These are phyloP conservation scores for Pyrrhoderma noxium DNA, from an alignment of 1,284 basidiomycete genomes.

Conservation along the genomic window DNA sequence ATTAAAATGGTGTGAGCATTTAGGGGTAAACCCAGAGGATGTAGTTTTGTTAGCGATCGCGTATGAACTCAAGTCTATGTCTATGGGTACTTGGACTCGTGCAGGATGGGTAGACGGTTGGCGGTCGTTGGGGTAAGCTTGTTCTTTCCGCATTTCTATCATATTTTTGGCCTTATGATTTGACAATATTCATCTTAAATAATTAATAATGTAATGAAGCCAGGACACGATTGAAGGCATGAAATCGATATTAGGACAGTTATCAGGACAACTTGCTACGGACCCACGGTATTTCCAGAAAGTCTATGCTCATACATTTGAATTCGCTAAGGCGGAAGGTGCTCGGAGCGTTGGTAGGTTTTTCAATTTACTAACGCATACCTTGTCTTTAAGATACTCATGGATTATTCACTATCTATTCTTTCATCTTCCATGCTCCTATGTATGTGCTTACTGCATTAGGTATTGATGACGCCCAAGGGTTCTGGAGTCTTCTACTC, in stretches of 20 bases:
- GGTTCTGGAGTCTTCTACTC: conserved; percentile 82
- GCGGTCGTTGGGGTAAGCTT: conserved; percentile 57
- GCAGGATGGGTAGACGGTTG: conserved; percentile 79
- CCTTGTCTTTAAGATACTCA: neutral
- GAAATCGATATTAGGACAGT: conserved; percentile 47
- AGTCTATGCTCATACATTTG: conserved; percentile 87
- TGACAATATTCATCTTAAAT: no score
- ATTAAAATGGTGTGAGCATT: conserved; percentile 61
- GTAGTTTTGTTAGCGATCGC: conserved; percentile 72
- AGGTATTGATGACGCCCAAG: conserved; percentile 71
- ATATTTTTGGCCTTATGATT: neutral
- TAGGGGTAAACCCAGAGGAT: conserved; percentile 65
- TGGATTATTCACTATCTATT: neutral
- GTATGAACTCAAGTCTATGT: conserved; percentile 67
- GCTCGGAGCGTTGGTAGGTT: conserved; percentile 60
- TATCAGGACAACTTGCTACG: conserved; percentile 58
- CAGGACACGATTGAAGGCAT: conserved; percentile 69
- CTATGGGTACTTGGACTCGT: conserved; percentile 70
- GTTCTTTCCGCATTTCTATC: conserved; percentile 1
- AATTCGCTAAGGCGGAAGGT: conserved; percentile 75
- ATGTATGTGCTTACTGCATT: conserved; percentile 12
- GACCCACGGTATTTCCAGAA: conserved; percentile 76
- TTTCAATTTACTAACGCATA: conserved; percentile 2
- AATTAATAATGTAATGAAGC: conserved; percentile 30
- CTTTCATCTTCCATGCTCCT: conserved; percentile 18